A percentile compares a stretch with the other conserved stretches of the same genome.
Conservation (phyloP, 2,329 filamentous ascomycete species). For the Metarhizium album region DNA sequence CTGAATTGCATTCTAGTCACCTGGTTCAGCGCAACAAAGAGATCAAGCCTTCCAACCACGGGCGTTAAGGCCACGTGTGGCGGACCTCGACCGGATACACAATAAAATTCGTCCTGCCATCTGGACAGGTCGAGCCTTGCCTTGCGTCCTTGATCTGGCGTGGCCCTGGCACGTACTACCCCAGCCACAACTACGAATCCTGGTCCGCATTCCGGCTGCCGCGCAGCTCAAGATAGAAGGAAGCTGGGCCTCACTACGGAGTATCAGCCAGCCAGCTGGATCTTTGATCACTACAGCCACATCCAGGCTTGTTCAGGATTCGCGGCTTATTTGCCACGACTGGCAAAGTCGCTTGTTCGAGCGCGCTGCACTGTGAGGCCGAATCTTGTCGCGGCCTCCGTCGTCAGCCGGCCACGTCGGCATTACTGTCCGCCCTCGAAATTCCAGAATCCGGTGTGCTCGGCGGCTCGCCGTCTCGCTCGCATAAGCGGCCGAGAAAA, state of each 20-base stretch:
- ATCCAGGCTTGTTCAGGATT: background rate
- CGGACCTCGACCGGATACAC: too few relatives aligned
- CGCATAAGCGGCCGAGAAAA: background rate
- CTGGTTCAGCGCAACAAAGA: background rate
- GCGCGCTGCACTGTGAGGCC: background rate
- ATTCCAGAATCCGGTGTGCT: too few relatives aligned
- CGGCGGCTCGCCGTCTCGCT: too few relatives aligned
- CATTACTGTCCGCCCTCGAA: background rate
- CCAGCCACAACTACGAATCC: conserved; percentile 8
- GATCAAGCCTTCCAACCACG: background rate
- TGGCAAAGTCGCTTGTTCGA: background rate
- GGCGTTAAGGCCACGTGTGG: conserved; percentile 6
- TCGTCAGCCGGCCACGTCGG: background rate
- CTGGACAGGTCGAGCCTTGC: too few relatives aligned
- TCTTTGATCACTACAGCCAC: too few relatives aligned
- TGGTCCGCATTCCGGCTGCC: background rate
- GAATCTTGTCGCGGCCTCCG: background rate
- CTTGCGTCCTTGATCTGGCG: background rate
- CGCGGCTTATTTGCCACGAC: conserved; percentile 1
- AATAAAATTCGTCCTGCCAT: too few relatives aligned
- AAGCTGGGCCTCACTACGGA: background rate
- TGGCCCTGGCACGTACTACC: conserved; percentile 2
- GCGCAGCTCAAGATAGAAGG: background rate
- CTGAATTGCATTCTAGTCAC: too few relatives aligned
- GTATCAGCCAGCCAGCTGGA: background rate